Evolutionary conservation across 2,329 filamentous ascomycete genomes (phyloP), one percentile per base, ranked within the genome.

Genomic region (Penicillium sp.): DNA sequence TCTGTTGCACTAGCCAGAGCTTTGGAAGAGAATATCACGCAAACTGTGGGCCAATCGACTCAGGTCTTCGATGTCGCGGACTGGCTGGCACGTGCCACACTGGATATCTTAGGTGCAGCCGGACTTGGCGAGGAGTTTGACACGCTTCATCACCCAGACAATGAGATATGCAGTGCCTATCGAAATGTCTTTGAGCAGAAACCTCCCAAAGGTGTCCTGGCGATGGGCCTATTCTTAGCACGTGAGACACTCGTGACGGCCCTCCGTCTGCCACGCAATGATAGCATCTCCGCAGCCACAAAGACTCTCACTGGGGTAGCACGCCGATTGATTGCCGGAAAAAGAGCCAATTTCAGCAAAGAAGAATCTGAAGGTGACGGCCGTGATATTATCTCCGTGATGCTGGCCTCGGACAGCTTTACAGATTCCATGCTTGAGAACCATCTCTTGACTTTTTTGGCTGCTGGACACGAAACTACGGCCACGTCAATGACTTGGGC

Each of bases 401-500:
- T 76, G 61, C 73, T 79, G 64, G 57, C 73, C 13, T 70, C 74
- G 0, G 75, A 74, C 7, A 71, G 73, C 37, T 78, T 79, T 49
- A 71, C 73, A 0, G 76, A 79, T 30, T 69, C 73, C 1, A 73
- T 76, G 49, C 63, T 79, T 14, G 73, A 77, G 1, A 75, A 79
- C 56, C 77, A 79, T 56, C 74, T 79, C 72, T 62, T 79, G 63
- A 79, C 77, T 0, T 79, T 79, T 54, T 61, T 79, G 6, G 75
- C 76, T n/a, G 77, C 77, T 2, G 75, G 75, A 0, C 75, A 68
- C 55, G 70, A 52, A 22, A 93, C 91, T 0, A 93, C 90, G 0
- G 87, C 91, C 1, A 84, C 87, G 1, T 83, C 90, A n/a, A 81
- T 94, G 73, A 89, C 87, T 10, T 94, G 90, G 89, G 84, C 88